Evolutionary conservation across 2,329 filamentous ascomycete genomes (phyloP).

Genomic region (Sporothrix sp.): DNA sequence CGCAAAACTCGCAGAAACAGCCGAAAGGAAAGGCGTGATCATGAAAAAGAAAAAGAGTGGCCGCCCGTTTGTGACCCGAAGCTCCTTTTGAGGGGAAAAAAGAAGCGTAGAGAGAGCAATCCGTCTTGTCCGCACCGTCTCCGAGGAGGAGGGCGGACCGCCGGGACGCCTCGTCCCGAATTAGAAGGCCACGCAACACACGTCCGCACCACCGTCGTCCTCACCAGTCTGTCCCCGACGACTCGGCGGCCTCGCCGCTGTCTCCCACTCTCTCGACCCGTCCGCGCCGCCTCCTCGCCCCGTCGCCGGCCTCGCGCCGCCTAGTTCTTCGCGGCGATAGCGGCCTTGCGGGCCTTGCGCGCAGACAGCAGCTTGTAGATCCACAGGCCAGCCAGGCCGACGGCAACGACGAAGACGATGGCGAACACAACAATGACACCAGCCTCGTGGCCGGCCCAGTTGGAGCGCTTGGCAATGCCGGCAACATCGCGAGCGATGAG

Average conservation of each 20-base stretch:
- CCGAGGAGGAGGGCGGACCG: background rate
- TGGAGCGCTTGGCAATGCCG: constrained; percentile 45
- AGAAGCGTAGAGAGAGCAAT: constrained; percentile 8
- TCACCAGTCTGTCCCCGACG: background rate
- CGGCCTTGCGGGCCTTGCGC: constrained; percentile 22
- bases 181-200: constrained; percentile 14
- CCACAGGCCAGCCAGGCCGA: constrained; percentile 41
- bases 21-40: constrained; percentile 2
- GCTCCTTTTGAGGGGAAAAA: background rate
- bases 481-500: constrained; percentile 26
- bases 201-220: constrained; percentile 7
- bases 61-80: constrained; percentile 10
- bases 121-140: background rate
- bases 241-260: background rate
- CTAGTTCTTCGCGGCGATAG: constrained; percentile 14
- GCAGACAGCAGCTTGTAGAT: constrained; percentile 27
- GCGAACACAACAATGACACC: constrained; percentile 54
- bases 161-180: constrained; percentile 8
- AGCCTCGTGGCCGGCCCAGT: constrained; percentile 47
- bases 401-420: constrained; percentile 46
- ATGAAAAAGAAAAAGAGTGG: background rate
- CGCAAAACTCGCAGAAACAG: background rate
- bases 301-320: background rate
- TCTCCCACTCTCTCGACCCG: background rate
- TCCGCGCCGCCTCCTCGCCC: background rate